These are phyloP conservation scores for Kurtzmaniella fragi DNA, from an alignment of 805 yeast species.

Conservation along the genomic window DNA sequence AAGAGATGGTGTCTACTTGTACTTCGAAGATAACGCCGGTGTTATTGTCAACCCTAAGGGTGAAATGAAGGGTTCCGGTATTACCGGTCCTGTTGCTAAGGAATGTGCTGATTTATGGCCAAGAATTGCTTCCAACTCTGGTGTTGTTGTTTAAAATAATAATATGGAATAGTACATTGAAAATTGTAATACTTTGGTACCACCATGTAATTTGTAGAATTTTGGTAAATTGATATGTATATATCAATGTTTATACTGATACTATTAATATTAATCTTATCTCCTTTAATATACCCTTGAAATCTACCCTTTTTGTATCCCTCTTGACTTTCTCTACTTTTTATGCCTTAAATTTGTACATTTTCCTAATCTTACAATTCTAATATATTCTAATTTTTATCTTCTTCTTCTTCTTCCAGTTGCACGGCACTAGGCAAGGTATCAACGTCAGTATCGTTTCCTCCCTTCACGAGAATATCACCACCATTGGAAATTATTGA, in stretches of 20 bases:
- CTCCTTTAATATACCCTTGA: too few species aligned
- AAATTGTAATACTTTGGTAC: neutral
- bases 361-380: neutral
- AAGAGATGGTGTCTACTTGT: constrained; percentile 98
- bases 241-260: neutral
- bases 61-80: constrained; percentile 99
- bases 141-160: constrained; percentile 90
- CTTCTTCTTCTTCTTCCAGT: neutral
- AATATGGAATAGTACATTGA: constrained; percentile 1
- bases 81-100: constrained; percentile 99
- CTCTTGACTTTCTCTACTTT: too few species aligned
- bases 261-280: too few species aligned
- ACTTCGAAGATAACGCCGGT: constrained; percentile 99
- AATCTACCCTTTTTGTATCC: too few species aligned
- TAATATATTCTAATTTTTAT: constrained; percentile 1
- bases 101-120: constrained; percentile 99
- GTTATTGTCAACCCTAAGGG: constrained; percentile 99
- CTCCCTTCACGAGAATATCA: neutral
- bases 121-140: constrained; percentile 99
- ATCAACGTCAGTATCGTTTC: constrained; percentile 6
- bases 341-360: too few species aligned
- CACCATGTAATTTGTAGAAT: too few species aligned
- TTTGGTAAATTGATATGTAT: neutral
- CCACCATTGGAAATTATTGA: neutral
- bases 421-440: constrained; percentile 5